These are phyloP conservation scores for Diplodia seriata DNA, from an alignment of 2,329 filamentous ascomycete species.

Conservation along the genomic window DNA sequence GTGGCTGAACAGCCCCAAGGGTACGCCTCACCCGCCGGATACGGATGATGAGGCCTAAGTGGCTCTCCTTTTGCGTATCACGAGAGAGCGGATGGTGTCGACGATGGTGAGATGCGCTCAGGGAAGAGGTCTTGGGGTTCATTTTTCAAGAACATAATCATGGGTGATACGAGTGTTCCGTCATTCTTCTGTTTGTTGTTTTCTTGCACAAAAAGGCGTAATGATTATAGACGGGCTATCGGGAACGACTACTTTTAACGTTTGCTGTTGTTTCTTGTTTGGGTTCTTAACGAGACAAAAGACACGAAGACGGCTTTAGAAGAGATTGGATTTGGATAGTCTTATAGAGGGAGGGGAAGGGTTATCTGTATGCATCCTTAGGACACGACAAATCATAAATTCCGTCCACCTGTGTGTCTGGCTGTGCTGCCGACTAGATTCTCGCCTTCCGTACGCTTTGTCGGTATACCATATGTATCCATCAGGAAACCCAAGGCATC, in stretches of 20 bases:
- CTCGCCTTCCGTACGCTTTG: too few species aligned
- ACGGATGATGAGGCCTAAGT: constrained; percentile 49
- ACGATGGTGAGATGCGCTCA: background rate
- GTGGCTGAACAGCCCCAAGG: constrained; percentile 75
- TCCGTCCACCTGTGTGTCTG: background rate
- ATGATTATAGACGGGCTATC: constrained; percentile 9
- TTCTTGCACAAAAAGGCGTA: constrained; percentile 6
- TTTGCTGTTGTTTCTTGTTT: constrained; percentile 7
- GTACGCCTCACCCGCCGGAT: constrained; percentile 50
- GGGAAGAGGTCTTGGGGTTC: background rate
- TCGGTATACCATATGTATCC: too few species aligned
- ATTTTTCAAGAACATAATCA: constrained; percentile 20
- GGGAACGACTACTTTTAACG: background rate
- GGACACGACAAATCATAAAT: background rate
- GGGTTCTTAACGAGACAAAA: background rate
- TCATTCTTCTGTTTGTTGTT: background rate
- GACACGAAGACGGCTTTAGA: background rate
- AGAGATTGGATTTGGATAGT: background rate
- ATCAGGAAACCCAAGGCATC: too few species aligned
- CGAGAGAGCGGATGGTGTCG: too few species aligned
- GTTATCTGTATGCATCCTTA: background rate
- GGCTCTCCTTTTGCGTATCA: too few species aligned
- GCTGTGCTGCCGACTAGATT: too few species aligned
- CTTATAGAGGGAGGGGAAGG: background rate
- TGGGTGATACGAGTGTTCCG: background rate